phyloP scores from a whole-genome alignment of 176 grass and related monocot genomes.

The Puya raimondii region DNA sequence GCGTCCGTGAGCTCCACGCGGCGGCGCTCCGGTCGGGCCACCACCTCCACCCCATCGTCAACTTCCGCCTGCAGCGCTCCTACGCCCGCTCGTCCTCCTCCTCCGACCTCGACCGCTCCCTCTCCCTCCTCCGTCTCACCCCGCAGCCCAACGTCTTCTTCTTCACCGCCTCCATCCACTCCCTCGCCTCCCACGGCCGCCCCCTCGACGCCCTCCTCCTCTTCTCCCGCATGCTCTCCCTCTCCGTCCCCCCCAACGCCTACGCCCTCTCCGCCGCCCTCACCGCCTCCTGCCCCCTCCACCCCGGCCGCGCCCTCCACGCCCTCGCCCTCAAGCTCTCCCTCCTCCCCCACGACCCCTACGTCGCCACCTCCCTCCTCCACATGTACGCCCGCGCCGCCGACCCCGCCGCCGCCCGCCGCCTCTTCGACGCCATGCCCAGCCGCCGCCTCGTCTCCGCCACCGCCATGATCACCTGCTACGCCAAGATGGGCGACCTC shows the following conservation, averaged over 20 bases:
- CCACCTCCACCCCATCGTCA: background rate
- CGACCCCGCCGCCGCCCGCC: slow-evolving; percentile 48
- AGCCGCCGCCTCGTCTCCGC: slow-evolving; percentile 51
- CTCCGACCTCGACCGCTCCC: background rate
- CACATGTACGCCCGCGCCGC: slow-evolving; percentile 78
- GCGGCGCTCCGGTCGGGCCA: background rate
- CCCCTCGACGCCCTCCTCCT: slow-evolving; percentile 46
- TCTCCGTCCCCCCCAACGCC: slow-evolving; percentile 41
- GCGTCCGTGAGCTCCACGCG: background rate
- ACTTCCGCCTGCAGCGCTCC: background rate
- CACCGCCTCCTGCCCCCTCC: slow-evolving; percentile 51
- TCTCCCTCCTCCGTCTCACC: background rate
- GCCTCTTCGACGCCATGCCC: slow-evolving; percentile 63
- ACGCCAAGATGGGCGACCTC: slow-evolving; percentile 52
- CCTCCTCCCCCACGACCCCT: slow-evolving; percentile 45
- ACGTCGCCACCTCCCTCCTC: slow-evolving; percentile 76
- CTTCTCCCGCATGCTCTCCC: slow-evolving; percentile 64
- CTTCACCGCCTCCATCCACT: slow-evolving; percentile 70
- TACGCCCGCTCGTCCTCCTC: background rate
- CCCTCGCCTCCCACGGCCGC: slow-evolving; percentile 55
- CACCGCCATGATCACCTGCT: slow-evolving; percentile 89
- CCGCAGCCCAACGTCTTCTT: slow-evolving; percentile 29
- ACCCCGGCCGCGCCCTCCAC: slow-evolving; percentile 57
- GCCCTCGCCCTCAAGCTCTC: slow-evolving; percentile 61
- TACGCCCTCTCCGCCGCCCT: slow-evolving; percentile 65